Conservation (phyloP, 2,329 filamentous ascomycete species). For the Paraconiothyrium sp. region DNA sequence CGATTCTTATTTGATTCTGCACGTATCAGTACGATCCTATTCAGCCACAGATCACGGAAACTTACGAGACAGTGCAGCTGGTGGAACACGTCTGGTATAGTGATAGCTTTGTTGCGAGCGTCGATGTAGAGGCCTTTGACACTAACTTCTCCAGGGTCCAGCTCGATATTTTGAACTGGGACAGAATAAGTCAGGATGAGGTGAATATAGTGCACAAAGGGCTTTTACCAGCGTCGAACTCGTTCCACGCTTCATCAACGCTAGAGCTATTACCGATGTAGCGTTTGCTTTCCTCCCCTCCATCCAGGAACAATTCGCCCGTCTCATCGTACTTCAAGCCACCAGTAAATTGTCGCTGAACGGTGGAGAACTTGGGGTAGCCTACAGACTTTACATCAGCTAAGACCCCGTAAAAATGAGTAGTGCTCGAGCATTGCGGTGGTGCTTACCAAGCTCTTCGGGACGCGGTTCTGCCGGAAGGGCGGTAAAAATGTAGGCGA, state of each 20-base stretch:
- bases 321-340: neutral
- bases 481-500: neutral
- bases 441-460: slow-evolving; percentile 1
- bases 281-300: neutral
- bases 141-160: neutral
- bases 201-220: neutral
- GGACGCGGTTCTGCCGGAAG: neutral
- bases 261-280: neutral
- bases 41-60: neutral
- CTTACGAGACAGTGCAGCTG: neutral
- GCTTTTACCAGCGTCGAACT: neutral
- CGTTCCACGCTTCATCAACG: neutral
- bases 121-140: neutral
- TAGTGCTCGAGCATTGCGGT: neutral
- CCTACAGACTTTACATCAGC: neutral
- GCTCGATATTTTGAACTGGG: neutral
- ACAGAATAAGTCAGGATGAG: neutral
- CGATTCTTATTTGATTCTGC: neutral
- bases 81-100: slow-evolving; percentile 3
- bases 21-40: neutral
- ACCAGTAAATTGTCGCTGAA: neutral
- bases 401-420: neutral
- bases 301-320: neutral
- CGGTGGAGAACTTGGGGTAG: neutral
- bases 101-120: neutral